These are phyloP conservation scores for Yarrowia galli DNA, from an alignment of 1,139 yeast genomes.

Conservation along the genomic window DNA sequence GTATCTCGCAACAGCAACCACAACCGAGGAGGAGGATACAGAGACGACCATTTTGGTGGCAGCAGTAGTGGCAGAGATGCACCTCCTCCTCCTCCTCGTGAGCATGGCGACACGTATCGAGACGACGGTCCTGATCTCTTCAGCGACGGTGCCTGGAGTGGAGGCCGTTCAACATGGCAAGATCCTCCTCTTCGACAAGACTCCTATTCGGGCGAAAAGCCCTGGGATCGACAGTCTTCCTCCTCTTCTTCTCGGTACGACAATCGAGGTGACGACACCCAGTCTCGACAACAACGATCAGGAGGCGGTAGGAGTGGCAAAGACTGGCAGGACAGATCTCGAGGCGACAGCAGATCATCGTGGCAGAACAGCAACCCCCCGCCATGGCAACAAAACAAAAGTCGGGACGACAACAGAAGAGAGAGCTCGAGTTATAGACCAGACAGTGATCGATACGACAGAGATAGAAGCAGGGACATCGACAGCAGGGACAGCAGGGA, in stretches of 20 bases:
- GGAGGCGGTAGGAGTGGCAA: not conserved
- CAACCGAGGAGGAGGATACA: not conserved
- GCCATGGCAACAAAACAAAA: not conserved
- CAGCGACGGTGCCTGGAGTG: conserved; percentile 26
- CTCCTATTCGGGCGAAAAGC: not conserved
- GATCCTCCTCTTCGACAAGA: conserved; percentile 5
- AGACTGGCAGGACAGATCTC: conserved; percentile 11
- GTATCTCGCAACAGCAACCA: not conserved
- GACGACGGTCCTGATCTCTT: conserved; percentile 22
- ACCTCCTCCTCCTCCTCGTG: not conserved
- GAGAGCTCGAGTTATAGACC: conserved; percentile 2
- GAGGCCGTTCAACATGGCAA: conserved; percentile 4
- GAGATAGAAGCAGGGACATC: not conserved
- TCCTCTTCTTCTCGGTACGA: not conserved
- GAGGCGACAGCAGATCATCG: conserved; percentile 14
- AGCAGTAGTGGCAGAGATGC: not conserved
- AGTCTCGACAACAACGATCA: not conserved
- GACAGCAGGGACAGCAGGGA: conserved; percentile 1
- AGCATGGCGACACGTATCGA: conserved; percentile 7
- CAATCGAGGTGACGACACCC: not conserved
- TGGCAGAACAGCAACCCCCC: not conserved
- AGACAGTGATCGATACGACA: conserved; percentile 3
- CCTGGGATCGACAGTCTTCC: conserved; percentile 13
- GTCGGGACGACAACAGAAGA: not conserved
- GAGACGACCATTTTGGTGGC: conserved; percentile 4